Evolutionary conservation across 2,329 filamentous ascomycete genomes (phyloP), one percentile per base, ranked within the genome.

Genomic region (Mycogone perniciosa): DNA sequence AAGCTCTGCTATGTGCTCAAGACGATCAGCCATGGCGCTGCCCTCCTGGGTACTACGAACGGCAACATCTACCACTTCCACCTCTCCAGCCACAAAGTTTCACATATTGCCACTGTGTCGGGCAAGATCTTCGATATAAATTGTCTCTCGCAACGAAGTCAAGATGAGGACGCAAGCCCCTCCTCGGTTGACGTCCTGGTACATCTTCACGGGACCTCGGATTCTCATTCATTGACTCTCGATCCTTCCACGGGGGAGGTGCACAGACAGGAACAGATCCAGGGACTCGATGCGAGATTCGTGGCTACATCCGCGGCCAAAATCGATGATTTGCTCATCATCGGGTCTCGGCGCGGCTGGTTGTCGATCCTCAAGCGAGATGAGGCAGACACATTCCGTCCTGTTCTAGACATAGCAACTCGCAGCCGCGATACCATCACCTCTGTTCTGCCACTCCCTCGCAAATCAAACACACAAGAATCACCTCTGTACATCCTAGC

Each of bases 401-500:
- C 60, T 2, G 51, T 67, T 5, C 55, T 66, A 10, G 66, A 67
- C 9, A 57, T 70, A 3, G 68, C 74, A 34, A 67, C 71, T 20
- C 71, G 67, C n/a, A 69, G 65, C 40, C 68, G 69, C 33, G 77
- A 95, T 60, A 79, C 86, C 6, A 80, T 96, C 40, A 92, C 87
- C 3, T 76, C 77, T 35, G 79, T 96, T 31, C 59, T 75, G 0
- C 67, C 74, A 7, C 69, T 81, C 1, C 70, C 71, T 0, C 54
- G 59, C 8, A 57, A 59, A 27, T 47, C 44, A 20, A 45, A 38
- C 31, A 31, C 50, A n/a, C 6, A 48, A 0, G 46, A 59, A 31
- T 54, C 56, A n/a, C 48, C 54, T 9, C 58, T 46, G 29, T 75
- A 80, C 51, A 75, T 95, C 39, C 67, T 92, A 10, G 85, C 85